Percentiles rank a stretch among this genome's conserved stretches.
Conservation (phyloP, 228 moss, liverwort and hornwort genomes). For the Sphagnum fallax region DNA sequence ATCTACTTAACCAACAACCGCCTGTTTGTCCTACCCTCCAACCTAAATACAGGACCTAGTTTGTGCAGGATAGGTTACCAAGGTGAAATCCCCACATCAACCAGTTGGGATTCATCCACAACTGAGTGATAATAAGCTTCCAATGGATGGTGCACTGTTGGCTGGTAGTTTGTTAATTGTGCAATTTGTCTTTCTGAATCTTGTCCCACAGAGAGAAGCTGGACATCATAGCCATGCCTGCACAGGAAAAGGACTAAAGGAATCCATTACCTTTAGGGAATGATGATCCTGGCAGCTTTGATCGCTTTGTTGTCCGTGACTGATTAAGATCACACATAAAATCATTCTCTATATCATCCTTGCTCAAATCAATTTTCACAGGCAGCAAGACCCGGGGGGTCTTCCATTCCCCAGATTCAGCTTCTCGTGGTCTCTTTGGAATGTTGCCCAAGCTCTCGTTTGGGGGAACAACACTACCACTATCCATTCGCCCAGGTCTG, state of each 20-base stretch:
- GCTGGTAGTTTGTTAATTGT: no score
- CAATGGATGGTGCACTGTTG: no score
- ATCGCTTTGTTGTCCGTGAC: conserved; percentile 41
- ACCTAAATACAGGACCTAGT: no score
- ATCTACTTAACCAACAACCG: no score
- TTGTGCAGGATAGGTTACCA: no score
- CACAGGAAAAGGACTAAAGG: background rate
- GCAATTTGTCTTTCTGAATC: background rate
- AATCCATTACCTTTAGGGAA: conserved; percentile 9
- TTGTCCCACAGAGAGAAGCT: no score
- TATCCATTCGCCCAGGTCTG: conserved; percentile 14
- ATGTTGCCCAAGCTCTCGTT: conserved; percentile 21
- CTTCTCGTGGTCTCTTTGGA: conserved; percentile 57
- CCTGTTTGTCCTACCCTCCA: no score
- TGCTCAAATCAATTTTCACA: conserved; percentile 8
- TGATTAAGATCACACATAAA: conserved; percentile 20
- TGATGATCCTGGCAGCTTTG: conserved; percentile 24
- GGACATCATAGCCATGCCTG: background rate
- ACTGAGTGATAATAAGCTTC: background rate
- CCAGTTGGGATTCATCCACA: background rate
- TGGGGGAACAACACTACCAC: conserved; percentile 16
- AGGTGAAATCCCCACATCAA: background rate
- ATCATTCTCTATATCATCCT: conserved; percentile 34
- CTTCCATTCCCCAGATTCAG: conserved; percentile 42
- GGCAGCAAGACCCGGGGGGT: conserved; percentile 23